Percentiles rank a stretch among this genome's conserved stretches.
These are phyloP conservation scores for Chlorella sp. DNA, from an alignment of 139 green algal genomes.

Conservation along the genomic window DNA sequence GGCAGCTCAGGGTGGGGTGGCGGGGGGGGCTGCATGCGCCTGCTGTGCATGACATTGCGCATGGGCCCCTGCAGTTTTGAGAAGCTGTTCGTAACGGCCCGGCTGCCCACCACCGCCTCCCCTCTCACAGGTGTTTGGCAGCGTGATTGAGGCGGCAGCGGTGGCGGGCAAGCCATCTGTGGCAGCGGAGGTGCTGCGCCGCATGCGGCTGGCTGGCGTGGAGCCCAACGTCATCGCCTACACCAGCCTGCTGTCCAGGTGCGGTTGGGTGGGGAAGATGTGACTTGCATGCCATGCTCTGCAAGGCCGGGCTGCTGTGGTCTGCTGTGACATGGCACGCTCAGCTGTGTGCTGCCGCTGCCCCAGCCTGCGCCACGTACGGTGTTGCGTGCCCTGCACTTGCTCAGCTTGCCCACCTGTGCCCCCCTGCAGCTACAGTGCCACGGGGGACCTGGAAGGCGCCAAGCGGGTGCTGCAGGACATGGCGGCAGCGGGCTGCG, in stretches of 20 bases:
- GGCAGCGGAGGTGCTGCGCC: slow-evolving; percentile 63
- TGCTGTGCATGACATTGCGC: not conserved
- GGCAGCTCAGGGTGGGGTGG: not conserved
- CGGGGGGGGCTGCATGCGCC: too few relatives aligned
- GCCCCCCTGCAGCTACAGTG: slow-evolving; percentile 43
- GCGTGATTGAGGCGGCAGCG: slow-evolving; percentile 26
- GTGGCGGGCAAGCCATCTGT: slow-evolving; percentile 17
- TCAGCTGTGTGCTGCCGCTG: too few relatives aligned
- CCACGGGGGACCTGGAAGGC: slow-evolving; percentile 6
- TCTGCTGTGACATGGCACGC: too few relatives aligned
- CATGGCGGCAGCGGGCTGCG: not conserved
- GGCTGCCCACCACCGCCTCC: too few relatives aligned
- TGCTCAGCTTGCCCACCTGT: too few relatives aligned
- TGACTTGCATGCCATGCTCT: too few relatives aligned
- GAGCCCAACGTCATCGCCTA: slow-evolving; percentile 77
- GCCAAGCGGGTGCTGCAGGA: slow-evolving; percentile 31
- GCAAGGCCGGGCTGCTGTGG: too few relatives aligned
- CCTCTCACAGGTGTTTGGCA: slow-evolving; percentile 1
- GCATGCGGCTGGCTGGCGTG: slow-evolving; percentile 75
- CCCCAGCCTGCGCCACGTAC: too few relatives aligned
- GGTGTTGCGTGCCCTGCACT: too few relatives aligned
- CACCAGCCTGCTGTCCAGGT: slow-evolving; percentile 67
- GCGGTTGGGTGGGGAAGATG: too few relatives aligned
- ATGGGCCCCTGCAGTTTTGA: too few relatives aligned
- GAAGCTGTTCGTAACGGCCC: too few relatives aligned